Evolutionary conservation across 768 basidiomycete species (phyloP).

Genomic region (Fibroporia radiculosa): DNA sequence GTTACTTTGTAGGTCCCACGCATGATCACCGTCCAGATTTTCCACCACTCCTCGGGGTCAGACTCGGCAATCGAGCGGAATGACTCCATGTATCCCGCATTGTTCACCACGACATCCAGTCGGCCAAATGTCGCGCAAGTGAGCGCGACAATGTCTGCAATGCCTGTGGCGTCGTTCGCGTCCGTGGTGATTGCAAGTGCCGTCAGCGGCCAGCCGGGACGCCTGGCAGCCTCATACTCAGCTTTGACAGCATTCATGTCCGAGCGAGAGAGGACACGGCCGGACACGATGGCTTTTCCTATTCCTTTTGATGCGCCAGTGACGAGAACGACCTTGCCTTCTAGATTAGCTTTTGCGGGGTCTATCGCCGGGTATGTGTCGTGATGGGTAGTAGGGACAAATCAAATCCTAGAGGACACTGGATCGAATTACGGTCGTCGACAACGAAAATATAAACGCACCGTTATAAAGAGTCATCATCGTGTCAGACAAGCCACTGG

Average conservation of each 20-base stretch:
- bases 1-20: conserved; percentile 28
- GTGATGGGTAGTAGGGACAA: not conserved
- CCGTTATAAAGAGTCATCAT: no score
- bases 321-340: conserved; percentile 19
- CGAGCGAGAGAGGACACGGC: conserved; percentile 17
- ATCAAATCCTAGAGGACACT: not conserved
- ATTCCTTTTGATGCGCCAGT: conserved; percentile 22
- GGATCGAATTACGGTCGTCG: no score
- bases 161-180: conserved; percentile 19
- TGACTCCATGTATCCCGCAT: conserved; percentile 16
- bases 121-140: conserved; percentile 17
- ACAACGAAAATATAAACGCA: no score
- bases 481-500: no score
- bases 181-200: conserved; percentile 25
- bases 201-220: not conserved
- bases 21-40: conserved; percentile 35
- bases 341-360: conserved; percentile 13
- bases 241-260: not conserved
- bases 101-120: conserved; percentile 25
- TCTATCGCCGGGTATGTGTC: conserved; percentile 22
- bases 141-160: conserved; percentile 8
- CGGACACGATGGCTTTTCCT: conserved; percentile 18
- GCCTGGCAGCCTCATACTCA: not conserved
- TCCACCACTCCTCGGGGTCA: conserved; percentile 25
- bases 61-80: conserved; percentile 29